Evolutionary conservation across 1,139 yeast genomes (phyloP), one percentile per base, ranked within the genome.

Genomic region (Maudiozyma humilis): DNA sequence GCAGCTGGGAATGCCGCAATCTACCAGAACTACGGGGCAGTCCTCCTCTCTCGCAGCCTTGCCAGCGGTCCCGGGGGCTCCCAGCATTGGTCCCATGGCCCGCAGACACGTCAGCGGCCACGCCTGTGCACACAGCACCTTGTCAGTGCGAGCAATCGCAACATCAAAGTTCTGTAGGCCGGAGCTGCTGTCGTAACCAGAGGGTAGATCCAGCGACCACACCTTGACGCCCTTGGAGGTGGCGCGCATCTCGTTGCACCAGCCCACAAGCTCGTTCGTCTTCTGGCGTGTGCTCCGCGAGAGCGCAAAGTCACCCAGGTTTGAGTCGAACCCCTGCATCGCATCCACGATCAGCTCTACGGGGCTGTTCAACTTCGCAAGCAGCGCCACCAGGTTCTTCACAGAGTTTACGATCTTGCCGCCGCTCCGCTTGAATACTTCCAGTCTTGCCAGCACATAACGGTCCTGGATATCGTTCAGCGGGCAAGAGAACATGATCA

Each of bases 111-210:
- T 73, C 42, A 84, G 64, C 2, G 95, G 94, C 53, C 87, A 67
- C 6, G 51, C 38, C 1, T 93, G 94, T 61, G 82, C 68, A 32
- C 89, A 81, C 10, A 82, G 73, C 43, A 86, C 73, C 33, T 61
- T 59, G 32, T 63, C 62, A 25, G 63, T 61, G 19, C 67, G 52
- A 13, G 57, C 50, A 13, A 68, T 52, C 8, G 61, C 54, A 4
- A 51, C 53, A 10, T 60, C 56, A 33, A 61, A 60, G 41, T 56
- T 59, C 25, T 51, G 54, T 4, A 79, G 72, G 7, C 95, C 96
- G 0, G 93, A 79, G 3, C 94, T 86, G 7, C 93, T 82, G 57
- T 87, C 95, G 36, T 84, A 70, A 6, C 96, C 96, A 0, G 89
- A 75, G 2, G 95, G 93, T 30, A 85, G 76, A 56, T 87, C 95